Evolutionary conservation across 257 asterid species (phyloP).

Genomic region (Cynanchum wilfordii): DNA sequence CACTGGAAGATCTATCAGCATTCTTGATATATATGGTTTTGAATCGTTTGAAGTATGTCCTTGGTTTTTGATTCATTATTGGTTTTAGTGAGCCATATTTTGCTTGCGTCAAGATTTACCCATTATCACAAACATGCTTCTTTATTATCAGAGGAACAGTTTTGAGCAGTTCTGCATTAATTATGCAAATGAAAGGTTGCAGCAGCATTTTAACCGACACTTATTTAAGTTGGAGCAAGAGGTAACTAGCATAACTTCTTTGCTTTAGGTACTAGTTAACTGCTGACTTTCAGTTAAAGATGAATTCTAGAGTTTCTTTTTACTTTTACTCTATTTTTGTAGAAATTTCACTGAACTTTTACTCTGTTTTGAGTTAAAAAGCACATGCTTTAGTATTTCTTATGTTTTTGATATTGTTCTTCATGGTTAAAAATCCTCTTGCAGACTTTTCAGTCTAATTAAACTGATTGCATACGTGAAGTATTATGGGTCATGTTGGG

Average conservation of each 20-base stretch:
- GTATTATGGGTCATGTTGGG: not conserved
- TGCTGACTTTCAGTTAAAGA: not conserved
- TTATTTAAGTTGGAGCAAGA: conserved; percentile 98
- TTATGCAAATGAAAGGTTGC: conserved; percentile 95
- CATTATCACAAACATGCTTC: conserved; percentile 3
- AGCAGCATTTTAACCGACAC: conserved; percentile 97
- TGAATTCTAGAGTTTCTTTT: not conserved
- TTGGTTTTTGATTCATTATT: conserved; percentile 13
- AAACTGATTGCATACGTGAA: not conserved
- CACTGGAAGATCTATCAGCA: conserved; percentile 95
- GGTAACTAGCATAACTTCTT: conserved; percentile 34
- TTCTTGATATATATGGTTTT: conserved; percentile 96
- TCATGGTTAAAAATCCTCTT: not conserved
- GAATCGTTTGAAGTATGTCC: conserved; percentile 85
- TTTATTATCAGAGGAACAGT: conserved; percentile 66
- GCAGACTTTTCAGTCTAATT: not conserved
- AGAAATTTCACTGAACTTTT: not conserved
- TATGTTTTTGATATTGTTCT: not conserved
- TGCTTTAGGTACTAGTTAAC: not conserved
- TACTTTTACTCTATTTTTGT: not conserved
- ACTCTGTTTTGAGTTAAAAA: not conserved
- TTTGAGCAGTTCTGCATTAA: conserved; percentile 98
- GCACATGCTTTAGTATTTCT: not conserved
- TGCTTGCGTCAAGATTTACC: not conserved
- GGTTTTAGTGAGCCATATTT: not conserved